Conservation (phyloP, 805 yeast species). For the Wickerhamiella kazuoi region DNA sequence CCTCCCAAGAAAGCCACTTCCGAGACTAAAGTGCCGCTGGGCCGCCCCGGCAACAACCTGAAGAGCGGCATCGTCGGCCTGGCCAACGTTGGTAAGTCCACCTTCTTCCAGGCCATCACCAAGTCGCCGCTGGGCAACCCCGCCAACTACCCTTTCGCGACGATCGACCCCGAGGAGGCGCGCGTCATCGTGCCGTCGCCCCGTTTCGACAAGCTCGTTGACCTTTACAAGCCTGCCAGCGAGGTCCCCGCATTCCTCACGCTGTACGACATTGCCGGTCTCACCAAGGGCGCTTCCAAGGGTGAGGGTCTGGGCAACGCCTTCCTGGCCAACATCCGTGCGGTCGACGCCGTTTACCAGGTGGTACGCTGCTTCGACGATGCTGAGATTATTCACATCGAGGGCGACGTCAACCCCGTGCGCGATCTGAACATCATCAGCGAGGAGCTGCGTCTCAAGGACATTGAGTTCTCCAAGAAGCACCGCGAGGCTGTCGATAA, state of each 20-base stretch:
- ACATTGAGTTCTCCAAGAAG: slow-evolving; percentile 84
- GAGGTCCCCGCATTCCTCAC: slow-evolving; percentile 86
- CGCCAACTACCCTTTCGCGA: slow-evolving; percentile 57
- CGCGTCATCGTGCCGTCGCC: slow-evolving; percentile 34
- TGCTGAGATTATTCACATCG: slow-evolving; percentile 93
- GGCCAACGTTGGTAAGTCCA: slow-evolving; percentile 50
- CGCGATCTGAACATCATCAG: slow-evolving; percentile 85
- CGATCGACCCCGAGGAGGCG: slow-evolving; percentile 58
- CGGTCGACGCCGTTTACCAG: slow-evolving; percentile 95
- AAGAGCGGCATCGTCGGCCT: slow-evolving; percentile 86
- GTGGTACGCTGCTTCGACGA: slow-evolving; percentile 96
- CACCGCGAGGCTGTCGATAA: slow-evolving; percentile 61
- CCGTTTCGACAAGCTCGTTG: slow-evolving; percentile 31
- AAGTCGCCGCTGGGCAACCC: slow-evolving; percentile 45
- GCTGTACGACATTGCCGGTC: slow-evolving; percentile 92
- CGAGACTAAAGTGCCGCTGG: slow-evolving; percentile 60
- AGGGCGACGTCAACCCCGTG: slow-evolving; percentile 89
- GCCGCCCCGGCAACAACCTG: slow-evolving; percentile 65
- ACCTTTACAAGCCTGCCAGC: slow-evolving; percentile 59
- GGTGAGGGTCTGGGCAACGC: slow-evolving; percentile 98
- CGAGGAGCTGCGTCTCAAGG: slow-evolving; percentile 87
- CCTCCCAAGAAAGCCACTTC: slow-evolving; percentile 58
- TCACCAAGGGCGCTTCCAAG: slow-evolving; percentile 88
- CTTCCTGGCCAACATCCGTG: slow-evolving; percentile 87
- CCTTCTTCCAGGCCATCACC: slow-evolving; percentile 45